Evolutionary conservation across 2,329 filamentous ascomycete genomes (phyloP), one percentile per base, ranked within the genome.

Genomic region (Cladosporium halotolerans): DNA sequence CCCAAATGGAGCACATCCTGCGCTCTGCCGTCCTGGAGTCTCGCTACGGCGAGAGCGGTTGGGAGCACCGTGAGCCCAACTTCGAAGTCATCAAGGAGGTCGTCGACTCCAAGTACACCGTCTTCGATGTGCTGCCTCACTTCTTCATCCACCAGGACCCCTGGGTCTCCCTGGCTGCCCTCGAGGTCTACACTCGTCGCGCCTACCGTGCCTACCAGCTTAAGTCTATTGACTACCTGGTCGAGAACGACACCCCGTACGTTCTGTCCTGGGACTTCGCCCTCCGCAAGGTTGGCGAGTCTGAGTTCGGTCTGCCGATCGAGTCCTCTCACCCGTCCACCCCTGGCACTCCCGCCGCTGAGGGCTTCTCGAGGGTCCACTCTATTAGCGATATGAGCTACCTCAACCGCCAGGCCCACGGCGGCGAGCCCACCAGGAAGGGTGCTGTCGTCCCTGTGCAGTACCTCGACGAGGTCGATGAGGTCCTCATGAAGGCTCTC

Each of bases 371-470:
- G 75, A 84, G 91, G 63, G 86, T 97, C 66, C 84, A 88, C 75
- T 97, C 93, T 51, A 93, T 99, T 71, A 96, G 90, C 70, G 93
- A 99, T 68, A 89, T 99, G 86, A 89, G 89, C 13, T 96, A 95
- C 71, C 76, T 96, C 57, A 79, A 83, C 56, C 82, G 82, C 60
- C 85, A 86, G 68, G 80, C 82, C 50, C 81, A 86, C 40, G 70
- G 68, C 38, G 57, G 55, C 40, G 91, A 96, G 72, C 88, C 88
- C 33, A 83, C 80, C 31, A 83, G 93, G 65, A 95, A 93, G 77
- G 93, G 93, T 81, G 89, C 95, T 52, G 93, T 99, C 58, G 84
- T 96, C 43, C 91, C 93, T 32, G 90, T 95, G 64, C 86, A 85
- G 65, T 99, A 95, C 73, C 77, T 99, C 40, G 93, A 99, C 58